These are phyloP conservation scores for Coffea eugenioides DNA, from an alignment of 257 asterid species.

Conservation along the genomic window DNA sequence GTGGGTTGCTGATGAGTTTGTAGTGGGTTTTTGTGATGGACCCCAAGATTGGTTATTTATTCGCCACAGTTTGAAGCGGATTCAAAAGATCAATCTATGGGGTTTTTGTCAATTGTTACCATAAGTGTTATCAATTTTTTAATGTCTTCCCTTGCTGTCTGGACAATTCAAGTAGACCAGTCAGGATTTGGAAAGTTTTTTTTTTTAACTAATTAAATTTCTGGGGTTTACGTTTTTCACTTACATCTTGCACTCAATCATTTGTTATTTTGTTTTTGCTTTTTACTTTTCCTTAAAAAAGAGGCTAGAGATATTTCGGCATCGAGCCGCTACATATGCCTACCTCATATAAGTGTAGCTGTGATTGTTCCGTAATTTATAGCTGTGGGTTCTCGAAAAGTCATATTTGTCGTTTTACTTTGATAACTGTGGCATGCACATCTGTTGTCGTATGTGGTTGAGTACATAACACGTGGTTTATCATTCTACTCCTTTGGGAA, in stretches of 20 bases:
- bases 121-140: not conserved
- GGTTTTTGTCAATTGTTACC: too few relatives aligned
- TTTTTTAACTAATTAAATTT: not conserved
- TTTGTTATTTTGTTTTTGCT: not conserved
- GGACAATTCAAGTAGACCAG: not conserved
- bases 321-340: not conserved
- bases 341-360: not conserved
- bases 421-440: not conserved
- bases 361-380: not conserved
- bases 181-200: not conserved
- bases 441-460: not conserved
- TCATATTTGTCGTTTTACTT: not conserved
- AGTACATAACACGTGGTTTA: too few relatives aligned
- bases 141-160: not conserved
- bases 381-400: not conserved
- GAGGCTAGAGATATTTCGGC: not conserved
- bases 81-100: too few relatives aligned
- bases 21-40: not conserved
- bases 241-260: not conserved
- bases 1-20: not conserved
- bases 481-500: not conserved
- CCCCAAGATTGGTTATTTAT: not conserved
- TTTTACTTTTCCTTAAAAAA: not conserved
- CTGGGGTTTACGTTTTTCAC: not conserved
- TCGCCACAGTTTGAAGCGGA: too few relatives aligned